Evolutionary conservation across 768 basidiomycete species (phyloP).

Genomic region (Tricholoma sp.): DNA sequence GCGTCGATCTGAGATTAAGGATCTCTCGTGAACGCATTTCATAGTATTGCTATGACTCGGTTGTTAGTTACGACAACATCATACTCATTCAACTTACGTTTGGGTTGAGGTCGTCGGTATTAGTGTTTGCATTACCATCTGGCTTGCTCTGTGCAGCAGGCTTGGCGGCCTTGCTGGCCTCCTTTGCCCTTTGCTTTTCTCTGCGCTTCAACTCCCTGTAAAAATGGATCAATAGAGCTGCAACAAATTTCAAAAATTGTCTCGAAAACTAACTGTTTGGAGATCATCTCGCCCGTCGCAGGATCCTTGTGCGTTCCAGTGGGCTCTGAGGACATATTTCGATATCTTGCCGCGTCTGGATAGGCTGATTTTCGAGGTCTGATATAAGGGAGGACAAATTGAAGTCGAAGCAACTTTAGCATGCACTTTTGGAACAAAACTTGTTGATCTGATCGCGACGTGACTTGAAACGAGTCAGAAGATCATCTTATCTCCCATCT

Average conservation of each 20-base stretch:
- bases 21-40: constrained; percentile 90
- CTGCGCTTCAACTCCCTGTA: constrained; percentile 90
- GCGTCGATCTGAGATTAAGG: constrained; percentile 75
- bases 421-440: constrained; percentile 20
- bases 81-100: constrained; percentile 54
- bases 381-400: constrained; percentile 7
- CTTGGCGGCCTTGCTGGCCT: constrained; percentile 51
- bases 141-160: constrained; percentile 18
- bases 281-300: constrained; percentile 93
- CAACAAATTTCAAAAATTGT: constrained; percentile 9
- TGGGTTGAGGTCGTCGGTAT: constrained; percentile 85
- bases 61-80: not conserved
- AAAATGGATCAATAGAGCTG: constrained; percentile 22
- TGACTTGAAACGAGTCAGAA: too few species aligned
- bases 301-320: constrained; percentile 64
- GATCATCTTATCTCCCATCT: too few species aligned
- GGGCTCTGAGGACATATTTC: constrained; percentile 38
- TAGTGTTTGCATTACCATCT: constrained; percentile 30
- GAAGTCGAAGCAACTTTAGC: constrained; percentile 27
- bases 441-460: too few species aligned
- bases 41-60: constrained; percentile 79
- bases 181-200: constrained; percentile 80
- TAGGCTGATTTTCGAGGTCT: constrained; percentile 9
- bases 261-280: constrained; percentile 77
- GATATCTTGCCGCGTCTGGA: constrained; percentile 1